Conservation (phyloP, 2,329 filamentous ascomycete species). For the Diaporthe eres region DNA sequence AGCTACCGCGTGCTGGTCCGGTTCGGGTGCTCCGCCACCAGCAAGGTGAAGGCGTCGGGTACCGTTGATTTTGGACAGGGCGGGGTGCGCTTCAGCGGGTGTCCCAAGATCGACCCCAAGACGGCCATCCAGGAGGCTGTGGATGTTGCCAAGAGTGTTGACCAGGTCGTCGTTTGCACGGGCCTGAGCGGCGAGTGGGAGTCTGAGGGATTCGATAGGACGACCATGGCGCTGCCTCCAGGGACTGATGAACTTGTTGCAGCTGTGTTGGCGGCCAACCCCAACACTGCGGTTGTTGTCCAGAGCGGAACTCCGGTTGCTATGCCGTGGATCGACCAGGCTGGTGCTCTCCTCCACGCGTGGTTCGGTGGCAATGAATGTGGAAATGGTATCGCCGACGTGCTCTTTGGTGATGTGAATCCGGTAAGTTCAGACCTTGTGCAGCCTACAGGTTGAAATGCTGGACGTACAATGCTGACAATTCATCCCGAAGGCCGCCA, state of each 20-base stretch:
- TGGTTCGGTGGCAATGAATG: conserved; percentile 62
- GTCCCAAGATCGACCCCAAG: conserved; percentile 42
- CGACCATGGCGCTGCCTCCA: conserved; percentile 46
- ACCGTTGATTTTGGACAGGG: conserved; percentile 50
- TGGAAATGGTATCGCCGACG: conserved; percentile 60
- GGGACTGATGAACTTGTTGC: conserved; percentile 57
- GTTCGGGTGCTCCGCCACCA: conserved; percentile 48
- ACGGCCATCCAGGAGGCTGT: conserved; percentile 58
- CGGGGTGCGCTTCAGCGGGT: conserved; percentile 48
- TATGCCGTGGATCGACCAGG: conserved; percentile 66
- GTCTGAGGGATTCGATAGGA: conserved; percentile 50
- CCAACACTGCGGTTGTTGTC: conserved; percentile 71
- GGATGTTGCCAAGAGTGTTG: conserved; percentile 65
- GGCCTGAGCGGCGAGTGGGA: conserved; percentile 66
- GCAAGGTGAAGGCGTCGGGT: conserved; percentile 46
- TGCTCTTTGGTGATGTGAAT: conserved; percentile 63
- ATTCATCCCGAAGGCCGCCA: conserved; percentile 65
- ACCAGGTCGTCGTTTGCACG: conserved; percentile 72
- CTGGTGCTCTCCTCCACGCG: conserved; percentile 48
- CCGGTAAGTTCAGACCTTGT: conserved; percentile 52
- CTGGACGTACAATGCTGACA: not conserved
- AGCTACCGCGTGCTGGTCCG: conserved; percentile 51
- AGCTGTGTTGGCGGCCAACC: conserved; percentile 67
- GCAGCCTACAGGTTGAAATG: not conserved
- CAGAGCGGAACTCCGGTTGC: conserved; percentile 72